Conservation (phyloP, 2,329 filamentous ascomycete genomes). For the Curvularia verruculosa region DNA sequence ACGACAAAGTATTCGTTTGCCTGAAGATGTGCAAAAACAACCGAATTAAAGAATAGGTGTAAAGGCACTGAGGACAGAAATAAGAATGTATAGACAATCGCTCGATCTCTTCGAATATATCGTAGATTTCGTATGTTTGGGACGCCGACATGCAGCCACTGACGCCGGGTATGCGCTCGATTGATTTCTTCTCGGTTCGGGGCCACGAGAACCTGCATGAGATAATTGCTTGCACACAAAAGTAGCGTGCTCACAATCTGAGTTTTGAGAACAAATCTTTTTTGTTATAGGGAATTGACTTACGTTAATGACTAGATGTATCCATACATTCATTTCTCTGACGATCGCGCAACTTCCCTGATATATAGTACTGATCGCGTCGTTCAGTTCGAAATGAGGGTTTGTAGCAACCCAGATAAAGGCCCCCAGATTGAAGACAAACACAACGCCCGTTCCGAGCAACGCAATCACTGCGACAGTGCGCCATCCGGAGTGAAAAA, state of each 20-base stretch:
- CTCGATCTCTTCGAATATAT: conserved; percentile 6
- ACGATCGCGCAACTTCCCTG: background rate
- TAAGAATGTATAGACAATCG: conserved; percentile 11
- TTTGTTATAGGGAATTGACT: background rate
- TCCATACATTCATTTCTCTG: background rate
- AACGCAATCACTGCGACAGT: background rate
- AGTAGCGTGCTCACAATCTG: conserved; percentile 42
- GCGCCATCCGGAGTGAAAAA: background rate
- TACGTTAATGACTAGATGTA: background rate
- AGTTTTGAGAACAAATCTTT: too few species aligned
- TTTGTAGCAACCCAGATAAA: background rate
- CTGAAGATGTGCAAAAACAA: conserved; percentile 24
- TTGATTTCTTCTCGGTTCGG: conserved; percentile 31
- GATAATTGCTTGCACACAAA: conserved; percentile 33
- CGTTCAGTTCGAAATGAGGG: background rate
- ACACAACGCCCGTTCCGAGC: background rate
- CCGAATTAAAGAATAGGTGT: conserved; percentile 29
- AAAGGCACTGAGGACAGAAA: conserved; percentile 20
- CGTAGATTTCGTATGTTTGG: conserved; percentile 34
- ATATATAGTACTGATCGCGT: background rate
- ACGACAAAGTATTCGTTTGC: conserved; percentile 24
- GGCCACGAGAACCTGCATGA: conserved; percentile 36
- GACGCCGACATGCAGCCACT: conserved; percentile 53
- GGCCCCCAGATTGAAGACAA: background rate
- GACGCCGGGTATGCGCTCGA: conserved; percentile 31